Evolutionary conservation across 2,329 filamentous ascomycete genomes (phyloP), one percentile per base, ranked within the genome.

Genomic region (Aspergillus intermedius): DNA sequence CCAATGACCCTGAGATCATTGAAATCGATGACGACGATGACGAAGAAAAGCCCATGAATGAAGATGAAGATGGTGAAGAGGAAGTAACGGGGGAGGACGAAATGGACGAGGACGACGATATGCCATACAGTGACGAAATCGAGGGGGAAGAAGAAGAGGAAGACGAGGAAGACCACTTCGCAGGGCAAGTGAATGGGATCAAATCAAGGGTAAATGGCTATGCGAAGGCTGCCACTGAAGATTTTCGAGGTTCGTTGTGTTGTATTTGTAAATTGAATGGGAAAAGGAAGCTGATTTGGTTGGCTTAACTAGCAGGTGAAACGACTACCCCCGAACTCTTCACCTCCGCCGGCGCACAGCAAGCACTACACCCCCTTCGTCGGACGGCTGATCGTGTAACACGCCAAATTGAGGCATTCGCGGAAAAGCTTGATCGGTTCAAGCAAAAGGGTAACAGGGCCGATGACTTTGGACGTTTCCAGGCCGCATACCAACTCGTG

Each of bases 391-490:
- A 88, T 56, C 78, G 80, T 40, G 82, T 88, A 28, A 86, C 87
- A 45, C 82, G 84, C 53, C 89, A 95, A 68, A 88, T 95, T 50
- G 89, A 95, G 70, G 79, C 82, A 41, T 96, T 96, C 64, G 90
- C 91, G 34, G 85, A 87, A 63, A 81, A 82, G 45, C 78, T 96
- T 19, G 91, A 96, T 70, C 79, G 82, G 47, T 91, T 90, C 67
- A 78, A 74, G 70, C 83, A 60, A 58, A 77, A 66, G 59, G 74
- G 60, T 60, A 73, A 56, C 69, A 76, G 55, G 63, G 73, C 52
- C 54, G 70, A 54, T 44, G 65, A 76, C 25, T 81, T 86, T 50
- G 77, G 79, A 52, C 61, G 68, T 63, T 80, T 81, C 62, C 77
- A 80, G 42, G 79, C 83, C 52, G 79, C 88, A n/a, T 77, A 88